Percentiles rank a stretch among this genome's conserved stretches.
phyloP scores from a whole-genome alignment of 257 asterid species.

The Salvia splendens region DNA sequence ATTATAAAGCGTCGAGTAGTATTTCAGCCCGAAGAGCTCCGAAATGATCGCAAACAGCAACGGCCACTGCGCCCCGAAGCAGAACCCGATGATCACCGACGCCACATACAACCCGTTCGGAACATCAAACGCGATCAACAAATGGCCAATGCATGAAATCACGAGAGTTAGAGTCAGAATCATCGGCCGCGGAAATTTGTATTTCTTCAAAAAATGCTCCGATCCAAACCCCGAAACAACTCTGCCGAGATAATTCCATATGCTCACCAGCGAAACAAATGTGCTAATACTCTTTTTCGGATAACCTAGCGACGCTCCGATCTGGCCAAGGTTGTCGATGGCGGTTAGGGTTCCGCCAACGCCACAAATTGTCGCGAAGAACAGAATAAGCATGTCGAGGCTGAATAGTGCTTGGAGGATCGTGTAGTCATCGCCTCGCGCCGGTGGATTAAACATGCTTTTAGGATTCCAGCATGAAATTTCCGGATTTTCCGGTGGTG shows the following conservation, averaged over 20 bases:
- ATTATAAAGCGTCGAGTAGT: constrained; percentile 73
- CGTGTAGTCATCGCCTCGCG: constrained; percentile 67
- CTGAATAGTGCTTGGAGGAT: constrained; percentile 80
- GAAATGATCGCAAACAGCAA: constrained; percentile 75
- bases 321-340: constrained; percentile 73
- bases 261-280: constrained; percentile 79
- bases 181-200: constrained; percentile 64
- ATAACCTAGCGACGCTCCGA: constrained; percentile 63
- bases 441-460: constrained; percentile 57
- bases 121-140: constrained; percentile 62
- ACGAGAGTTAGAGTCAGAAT: constrained; percentile 50
- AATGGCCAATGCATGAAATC: constrained; percentile 63
- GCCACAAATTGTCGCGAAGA: constrained; percentile 70
- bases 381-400: constrained; percentile 57
- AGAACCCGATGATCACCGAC: constrained; percentile 74
- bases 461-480: constrained; percentile 63
- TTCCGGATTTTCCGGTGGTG: constrained; percentile 26
- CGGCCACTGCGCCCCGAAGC: constrained; percentile 92
- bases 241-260: constrained; percentile 82
- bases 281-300: constrained; percentile 63
- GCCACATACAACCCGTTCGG: constrained; percentile 67
- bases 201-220: constrained; percentile 55
- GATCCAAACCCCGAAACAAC: constrained; percentile 70
- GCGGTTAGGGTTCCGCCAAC: constrained; percentile 85
- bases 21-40: constrained; percentile 75